Percentiles rank a stretch among this genome's conserved stretches.
phyloP scores from a whole-genome alignment of 495 filamentous ascomycete genomes.

The Tuber melanosporum region DNA sequence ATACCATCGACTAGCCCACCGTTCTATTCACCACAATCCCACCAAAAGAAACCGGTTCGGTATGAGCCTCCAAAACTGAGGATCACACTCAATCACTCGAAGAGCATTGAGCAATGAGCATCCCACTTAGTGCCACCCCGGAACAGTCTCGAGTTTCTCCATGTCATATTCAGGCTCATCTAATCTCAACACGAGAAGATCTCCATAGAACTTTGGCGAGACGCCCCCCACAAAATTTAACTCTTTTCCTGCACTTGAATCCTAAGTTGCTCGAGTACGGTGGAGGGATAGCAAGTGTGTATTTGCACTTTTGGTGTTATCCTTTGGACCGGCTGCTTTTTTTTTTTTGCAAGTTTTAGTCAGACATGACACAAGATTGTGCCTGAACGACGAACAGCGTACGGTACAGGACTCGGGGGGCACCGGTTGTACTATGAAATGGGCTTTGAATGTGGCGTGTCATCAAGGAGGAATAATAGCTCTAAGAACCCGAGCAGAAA shows the following conservation, averaged over 20 bases:
- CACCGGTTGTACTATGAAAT: background rate
- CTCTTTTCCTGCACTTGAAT: background rate
- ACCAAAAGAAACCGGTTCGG: background rate
- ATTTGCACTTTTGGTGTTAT: background rate
- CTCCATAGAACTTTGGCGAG: background rate
- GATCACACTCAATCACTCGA: background rate
- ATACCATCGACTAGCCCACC: background rate
- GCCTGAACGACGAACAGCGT: background rate
- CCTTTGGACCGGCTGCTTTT: background rate
- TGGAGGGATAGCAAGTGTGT: background rate
- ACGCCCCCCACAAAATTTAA: background rate
- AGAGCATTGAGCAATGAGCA: background rate
- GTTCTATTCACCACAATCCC: background rate
- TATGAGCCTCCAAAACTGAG: background rate
- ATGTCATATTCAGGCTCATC: background rate
- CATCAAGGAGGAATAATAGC: background rate
- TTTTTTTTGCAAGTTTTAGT: background rate
- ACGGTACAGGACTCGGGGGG: background rate
- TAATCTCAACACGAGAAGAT: background rate
- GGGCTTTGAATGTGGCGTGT: background rate
- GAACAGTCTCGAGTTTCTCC: background rate
- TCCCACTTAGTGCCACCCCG: background rate
- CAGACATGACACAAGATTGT: background rate
- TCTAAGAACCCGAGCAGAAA: background rate
- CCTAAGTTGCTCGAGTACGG: too few relatives aligned